Base-by-base conservation (phyloP, 371 early-diverging fungal genomes). In the Haplosporangium sp. region DNA sequence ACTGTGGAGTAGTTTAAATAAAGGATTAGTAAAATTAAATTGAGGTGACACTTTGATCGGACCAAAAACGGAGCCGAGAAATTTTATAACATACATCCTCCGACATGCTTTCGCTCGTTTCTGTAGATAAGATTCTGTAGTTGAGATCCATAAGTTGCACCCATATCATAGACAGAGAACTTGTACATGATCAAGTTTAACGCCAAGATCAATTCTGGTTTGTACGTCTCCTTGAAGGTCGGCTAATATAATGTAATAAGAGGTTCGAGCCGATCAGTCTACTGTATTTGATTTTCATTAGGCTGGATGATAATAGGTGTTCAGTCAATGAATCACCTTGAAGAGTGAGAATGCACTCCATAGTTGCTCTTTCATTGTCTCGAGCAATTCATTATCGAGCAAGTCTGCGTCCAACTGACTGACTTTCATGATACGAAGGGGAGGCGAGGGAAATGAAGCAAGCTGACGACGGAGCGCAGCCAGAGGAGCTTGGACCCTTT, bases 351-450 rank as follows among this genome's bases (percentile, higher is more conserved):
- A 86, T 34, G 88, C 89, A 60, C 77, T 85, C 87, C 89, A 88
- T 20, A 94, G 83, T 45, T 94, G 94, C 61, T 95, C 94, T 65
- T 93, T 91, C 39, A 96, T 84, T 65, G 93, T 90, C 53, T 84
- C 88, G 45, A 90, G 83, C 15, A 97, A 83, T 73, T 96, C 97
- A 42, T 74, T 82, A 67, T 97, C 95, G 61, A 96, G 87, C 59
- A 94, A 87, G 53, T 94, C 94, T 5, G 96, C 93, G 84, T 97
- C 97, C 42, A 97, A 88, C 82, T 96, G 96, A 74, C 92, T 89
- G 40, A 95, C 96, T 40, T 96, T 90, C 86, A 92, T 88, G 47
- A 91, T 90, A 73, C 89, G 90, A 13, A 93, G 79, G 13, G 91
- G 88, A 2, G 88, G 86, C 0, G 88, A 85, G 42, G 86, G 86